Base-by-base conservation (phyloP, 331 rosid species). In the Malus hybrid region DNA sequence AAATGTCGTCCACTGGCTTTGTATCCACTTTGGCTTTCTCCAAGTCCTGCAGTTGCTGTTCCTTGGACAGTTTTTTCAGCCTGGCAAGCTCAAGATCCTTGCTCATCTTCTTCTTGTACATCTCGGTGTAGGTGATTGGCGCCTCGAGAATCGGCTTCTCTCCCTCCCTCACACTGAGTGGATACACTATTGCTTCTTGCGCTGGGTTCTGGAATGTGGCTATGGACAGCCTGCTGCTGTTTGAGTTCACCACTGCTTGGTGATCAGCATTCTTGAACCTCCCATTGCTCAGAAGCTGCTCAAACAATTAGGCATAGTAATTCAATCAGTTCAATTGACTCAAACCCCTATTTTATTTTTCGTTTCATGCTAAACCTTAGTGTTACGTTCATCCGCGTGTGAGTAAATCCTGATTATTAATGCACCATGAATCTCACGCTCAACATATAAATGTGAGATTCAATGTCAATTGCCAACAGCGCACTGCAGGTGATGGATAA, bases 181-280 rank as follows among this genome's bases (percentile, higher is more conserved):
- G 99, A 55, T 87, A 94, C 42, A 94, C 99, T 11, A 18, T 83
- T 1, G 99, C 93, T 1, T 94, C 89, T 4, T 83, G 91, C 1
- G 97, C 87, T n/a, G 99, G 99, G 82, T 94, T 90, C 28, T 94
- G 99, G 78, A 94, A 94, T 10, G 97, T 94, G 0, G 99, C 99
- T 66, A 94, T 92, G 12, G 99, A 94, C 69, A 94, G 68, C 28
- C 99, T 83, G 70, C 91, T 90, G 9, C 32, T 13, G 77, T 90
- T 83, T 0, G 96, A 90, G 88, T 94, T 94, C 83, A 94, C 99
- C 74, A 92, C 99, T 20, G 97, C 99, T 73, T 87, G 96, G 62
- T 94, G 99, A 66, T 94, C 96, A 10, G 96, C 99, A 22, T 85
- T 92, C 86, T 84, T 94, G 86, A 94, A 94, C 84, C 96, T 89